Evolutionary conservation across 495 filamentous ascomycete genomes (phyloP).

Genomic region (Podospora bellae-mahoneyi): DNA sequence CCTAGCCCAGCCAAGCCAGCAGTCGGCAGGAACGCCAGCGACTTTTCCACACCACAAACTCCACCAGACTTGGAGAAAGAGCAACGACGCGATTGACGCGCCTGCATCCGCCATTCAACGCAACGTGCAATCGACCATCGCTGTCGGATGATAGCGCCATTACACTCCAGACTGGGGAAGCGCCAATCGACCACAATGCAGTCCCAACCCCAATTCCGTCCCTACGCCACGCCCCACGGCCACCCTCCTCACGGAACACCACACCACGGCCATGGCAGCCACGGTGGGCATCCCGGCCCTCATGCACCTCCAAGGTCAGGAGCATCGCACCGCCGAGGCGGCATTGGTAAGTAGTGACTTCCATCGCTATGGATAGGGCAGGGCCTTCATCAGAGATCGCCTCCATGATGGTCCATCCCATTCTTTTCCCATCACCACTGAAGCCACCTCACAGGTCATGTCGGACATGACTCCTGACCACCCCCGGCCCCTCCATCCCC

Average conservation of each 20-base stretch:
- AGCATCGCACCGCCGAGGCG: conserved; percentile 37
- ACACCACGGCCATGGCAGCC: not conserved
- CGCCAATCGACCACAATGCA: conserved; percentile 40
- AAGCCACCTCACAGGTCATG: not conserved
- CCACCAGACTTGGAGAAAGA: conserved; percentile 19
- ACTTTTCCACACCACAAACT: conserved; percentile 14
- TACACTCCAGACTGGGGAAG: not conserved
- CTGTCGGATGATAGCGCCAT: conserved; percentile 16
- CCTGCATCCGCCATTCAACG: conserved; percentile 1
- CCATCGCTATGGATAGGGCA: conserved; percentile 11
- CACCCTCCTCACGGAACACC: not conserved
- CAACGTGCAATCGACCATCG: not conserved
- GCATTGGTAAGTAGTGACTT: conserved; percentile 47
- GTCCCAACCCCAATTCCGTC: conserved; percentile 40
- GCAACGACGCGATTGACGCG: conserved; percentile 31
- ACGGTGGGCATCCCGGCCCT: not conserved
- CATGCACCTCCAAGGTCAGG: conserved; percentile 25
- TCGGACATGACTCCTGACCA: conserved; percentile 2
- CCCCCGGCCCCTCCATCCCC: conserved; percentile 14
- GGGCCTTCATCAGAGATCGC: conserved; percentile 2
- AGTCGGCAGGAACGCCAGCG: not conserved
- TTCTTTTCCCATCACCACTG: not conserved
- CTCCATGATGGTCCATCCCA: conserved; percentile 10
- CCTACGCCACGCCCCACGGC: conserved; percentile 44
- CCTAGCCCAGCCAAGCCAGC: not conserved